A percentile compares a stretch with the other conserved stretches of the same genome.
Conservation (phyloP, 176 grass and related monocot species). For the Paspalum notatum region DNA sequence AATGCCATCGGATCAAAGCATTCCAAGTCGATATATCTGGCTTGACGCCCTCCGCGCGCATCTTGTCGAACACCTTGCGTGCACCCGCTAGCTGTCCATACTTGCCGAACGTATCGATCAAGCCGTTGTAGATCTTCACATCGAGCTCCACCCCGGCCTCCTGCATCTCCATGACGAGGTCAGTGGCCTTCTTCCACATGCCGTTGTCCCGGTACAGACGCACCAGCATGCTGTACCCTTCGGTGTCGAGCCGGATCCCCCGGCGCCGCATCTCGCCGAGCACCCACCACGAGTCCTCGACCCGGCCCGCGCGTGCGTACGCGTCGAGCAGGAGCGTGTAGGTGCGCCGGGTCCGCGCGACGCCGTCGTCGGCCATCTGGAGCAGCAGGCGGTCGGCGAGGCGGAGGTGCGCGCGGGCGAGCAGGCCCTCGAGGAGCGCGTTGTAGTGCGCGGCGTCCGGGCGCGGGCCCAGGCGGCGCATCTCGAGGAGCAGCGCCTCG, state of each 20-base stretch:
- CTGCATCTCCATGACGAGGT: slow-evolving; percentile 81
- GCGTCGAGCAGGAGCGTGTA: slow-evolving; percentile 70
- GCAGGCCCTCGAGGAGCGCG: slow-evolving; percentile 66
- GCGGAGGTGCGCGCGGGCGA: slow-evolving; percentile 56
- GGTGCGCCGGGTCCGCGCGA: slow-evolving; percentile 56
- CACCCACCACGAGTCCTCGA: slow-evolving; percentile 90
- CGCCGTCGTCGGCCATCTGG: slow-evolving; percentile 78
- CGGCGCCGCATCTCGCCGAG: slow-evolving; percentile 71
- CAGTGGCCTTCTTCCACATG: slow-evolving; percentile 96
- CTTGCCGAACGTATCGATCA: slow-evolving; percentile 82
- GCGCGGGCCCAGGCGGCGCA: slow-evolving; percentile 53
- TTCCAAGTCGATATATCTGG: slow-evolving; percentile 87
- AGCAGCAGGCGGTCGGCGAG: slow-evolving; percentile 75
- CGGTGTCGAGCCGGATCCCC: slow-evolving; percentile 53
- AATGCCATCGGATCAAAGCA: slow-evolving; percentile 73
- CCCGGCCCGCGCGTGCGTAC: slow-evolving; percentile 65
- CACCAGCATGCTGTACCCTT: slow-evolving; percentile 61
- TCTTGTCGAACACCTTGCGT: slow-evolving; percentile 75
- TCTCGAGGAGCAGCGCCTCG: slow-evolving; percentile 79
- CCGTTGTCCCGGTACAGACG: slow-evolving; percentile 79
- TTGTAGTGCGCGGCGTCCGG: slow-evolving; percentile 63
- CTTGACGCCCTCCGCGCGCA: slow-evolving; percentile 55
- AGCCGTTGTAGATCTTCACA: slow-evolving; percentile 63
- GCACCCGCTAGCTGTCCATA: slow-evolving; percentile 63
- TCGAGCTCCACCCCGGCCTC: slow-evolving; percentile 60